Conservation (phyloP, 495 filamentous ascomycete genomes). For the Penicillium flavigenum region DNA sequence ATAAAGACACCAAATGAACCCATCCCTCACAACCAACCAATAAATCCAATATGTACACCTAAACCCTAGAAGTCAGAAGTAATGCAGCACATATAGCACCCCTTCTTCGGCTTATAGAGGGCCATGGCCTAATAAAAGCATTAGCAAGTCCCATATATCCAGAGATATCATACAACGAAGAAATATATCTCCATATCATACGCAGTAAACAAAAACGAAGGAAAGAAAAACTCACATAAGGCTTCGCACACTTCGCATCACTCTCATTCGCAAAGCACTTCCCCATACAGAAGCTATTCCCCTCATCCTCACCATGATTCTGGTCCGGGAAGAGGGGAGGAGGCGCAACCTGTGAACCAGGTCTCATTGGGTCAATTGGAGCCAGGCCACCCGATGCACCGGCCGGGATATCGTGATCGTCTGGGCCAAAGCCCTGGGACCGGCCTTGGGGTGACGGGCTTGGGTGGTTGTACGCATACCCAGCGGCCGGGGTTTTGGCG, state of each 20-base stretch:
- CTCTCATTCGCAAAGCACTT: constrained; percentile 17
- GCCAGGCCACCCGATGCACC: constrained; percentile 13
- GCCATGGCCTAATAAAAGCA: constrained; percentile 13
- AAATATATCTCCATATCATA: background rate
- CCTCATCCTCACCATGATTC: constrained; percentile 23
- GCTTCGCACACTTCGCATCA: constrained; percentile 18
- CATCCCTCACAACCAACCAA: background rate
- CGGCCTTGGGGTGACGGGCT: background rate
- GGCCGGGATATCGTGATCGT: background rate
- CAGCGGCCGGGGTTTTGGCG: background rate
- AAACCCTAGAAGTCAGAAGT: constrained; percentile 23
- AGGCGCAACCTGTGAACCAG: constrained; percentile 21
- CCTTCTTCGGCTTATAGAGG: constrained; percentile 12
- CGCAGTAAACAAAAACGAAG: background rate
- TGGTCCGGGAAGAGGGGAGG: background rate
- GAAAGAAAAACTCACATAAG: constrained; percentile 24
- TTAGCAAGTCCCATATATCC: constrained; percentile 2
- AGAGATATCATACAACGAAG: background rate
- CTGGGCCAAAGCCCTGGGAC: background rate
- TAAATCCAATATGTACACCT: background rate
- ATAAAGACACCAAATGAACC: background rate
- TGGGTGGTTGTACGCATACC: background rate
- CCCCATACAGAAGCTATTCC: constrained; percentile 32
- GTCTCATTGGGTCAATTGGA: constrained; percentile 16
- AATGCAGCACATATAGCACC: constrained; percentile 27